Evolutionary conservation across 2,329 filamentous ascomycete species (phyloP), one percentile per base, ranked within the genome.

Genomic region (Biscogniauxia mediterranea): DNA sequence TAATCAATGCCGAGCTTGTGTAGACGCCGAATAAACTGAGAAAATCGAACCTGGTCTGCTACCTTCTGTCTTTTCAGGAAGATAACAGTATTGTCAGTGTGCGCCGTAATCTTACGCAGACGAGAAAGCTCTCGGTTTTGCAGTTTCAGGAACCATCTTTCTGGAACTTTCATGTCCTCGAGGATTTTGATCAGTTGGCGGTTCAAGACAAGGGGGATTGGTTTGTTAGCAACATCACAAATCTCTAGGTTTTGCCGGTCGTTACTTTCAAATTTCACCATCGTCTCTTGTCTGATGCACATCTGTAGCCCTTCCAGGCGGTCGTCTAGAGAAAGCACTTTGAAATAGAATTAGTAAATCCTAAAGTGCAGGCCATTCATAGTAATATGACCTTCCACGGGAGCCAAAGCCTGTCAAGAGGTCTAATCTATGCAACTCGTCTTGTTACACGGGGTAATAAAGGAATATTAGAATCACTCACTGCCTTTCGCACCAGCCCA

Each of bases 151-250:
- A 96, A 94, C 72, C 84, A 89, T 0, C 75, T 59, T 1, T 77
- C 70, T 0, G 79, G 71, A 0, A 90, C 86, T 0, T 83, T 82
- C 73, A 94, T 86, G 66, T 96, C 92, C 70, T 96, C 92, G 0
- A 96, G 74, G 5, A 96, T 92, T 72, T 96, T 96, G 76, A 96
- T 92, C 63, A 93, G 80, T 66, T 91, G 91, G 0, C 89, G 86
- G 69, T 96, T 96, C 1, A 96, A 81, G 19, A 87, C 85, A 66
- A 93, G 80, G 0, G 84, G 84, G 6, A 94, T 81, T 0, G 90
- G 88, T 56, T 82, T 85, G 46, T 85, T 86, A 0, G 86, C 87
- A 51, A 85, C 82, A 54, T 89, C 89, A 69, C 90, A 93, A 52
- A 93, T 91, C 62, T 89, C 90, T 1, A 94, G 78, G 56, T 89